A percentile compares a stretch with the other conserved stretches of the same genome.
Evolutionary conservation across 768 basidiomycete species (phyloP).

Genomic region (Krasilnikovozyma curviuscula): DNA sequence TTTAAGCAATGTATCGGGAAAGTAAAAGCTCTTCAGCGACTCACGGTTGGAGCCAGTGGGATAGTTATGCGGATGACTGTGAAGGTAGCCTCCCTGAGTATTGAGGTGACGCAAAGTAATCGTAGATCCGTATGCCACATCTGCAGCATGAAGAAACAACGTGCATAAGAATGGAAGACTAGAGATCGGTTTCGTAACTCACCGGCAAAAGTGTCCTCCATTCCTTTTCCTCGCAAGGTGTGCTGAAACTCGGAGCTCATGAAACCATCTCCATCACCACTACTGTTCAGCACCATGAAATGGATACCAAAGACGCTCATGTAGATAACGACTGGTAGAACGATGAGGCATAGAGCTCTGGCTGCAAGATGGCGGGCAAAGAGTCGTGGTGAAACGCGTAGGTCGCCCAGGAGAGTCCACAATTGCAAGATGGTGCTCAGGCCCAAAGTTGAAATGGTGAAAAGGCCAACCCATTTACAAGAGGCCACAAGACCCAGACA

Average conservation of each 20-base stretch:
- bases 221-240: conserved; percentile 66
- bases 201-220: conserved; percentile 88
- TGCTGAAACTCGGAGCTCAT: conserved; percentile 99
- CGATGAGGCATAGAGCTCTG: conserved; percentile 72
- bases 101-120: conserved; percentile 76
- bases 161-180: not conserved
- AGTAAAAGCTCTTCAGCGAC: conserved; percentile 16
- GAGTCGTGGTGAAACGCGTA: conserved; percentile 50
- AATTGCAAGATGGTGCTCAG: conserved; percentile 64
- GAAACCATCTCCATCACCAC: conserved; percentile 94
- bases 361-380: conserved; percentile 76
- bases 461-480: conserved; percentile 96
- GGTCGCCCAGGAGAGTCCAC: conserved; percentile 75
- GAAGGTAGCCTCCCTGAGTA: conserved; percentile 96
- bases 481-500: conserved; percentile 79
- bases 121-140: conserved; percentile 65
- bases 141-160: conserved; percentile 26
- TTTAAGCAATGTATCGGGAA: conserved; percentile 3
- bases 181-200: conserved; percentile 15
- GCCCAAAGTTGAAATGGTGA: conserved; percentile 90
- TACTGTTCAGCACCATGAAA: conserved; percentile 67
- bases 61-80: conserved; percentile 80
- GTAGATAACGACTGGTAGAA: conserved; percentile 68
- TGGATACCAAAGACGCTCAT: conserved; percentile 95
- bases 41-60: conserved; percentile 77